phyloP scores from a whole-genome alignment of 2,329 filamentous ascomycete genomes.

The Epichloe gansuensis region DNA sequence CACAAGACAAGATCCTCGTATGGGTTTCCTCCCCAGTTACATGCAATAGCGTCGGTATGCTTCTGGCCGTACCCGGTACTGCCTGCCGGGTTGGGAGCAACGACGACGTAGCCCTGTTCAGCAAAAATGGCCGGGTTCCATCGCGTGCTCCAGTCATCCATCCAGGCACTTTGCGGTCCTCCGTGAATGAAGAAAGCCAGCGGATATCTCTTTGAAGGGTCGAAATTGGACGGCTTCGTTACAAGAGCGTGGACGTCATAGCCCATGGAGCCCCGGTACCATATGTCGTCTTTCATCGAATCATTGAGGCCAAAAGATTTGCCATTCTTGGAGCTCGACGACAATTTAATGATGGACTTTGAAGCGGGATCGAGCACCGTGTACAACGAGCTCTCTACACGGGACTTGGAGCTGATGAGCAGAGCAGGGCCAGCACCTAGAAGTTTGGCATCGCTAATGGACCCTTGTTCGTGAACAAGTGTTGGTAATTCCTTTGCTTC shows the following conservation, averaged over 20 bases:
- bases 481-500: constrained; percentile 36
- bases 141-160: constrained; percentile 63
- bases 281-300: constrained; percentile 54
- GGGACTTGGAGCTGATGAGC: constrained; percentile 54
- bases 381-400: constrained; percentile 63
- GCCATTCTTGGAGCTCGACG: constrained; percentile 54
- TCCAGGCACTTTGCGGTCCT: constrained; percentile 68
- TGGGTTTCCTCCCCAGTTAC: constrained; percentile 75
- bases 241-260: constrained; percentile 59
- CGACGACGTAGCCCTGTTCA: constrained; percentile 75
- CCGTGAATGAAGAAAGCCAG: constrained; percentile 73
- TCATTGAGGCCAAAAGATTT: constrained; percentile 53
- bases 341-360: constrained; percentile 33
- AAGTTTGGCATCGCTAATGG: constrained; percentile 39
- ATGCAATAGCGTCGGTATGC: constrained; percentile 62
- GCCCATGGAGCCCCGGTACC: constrained; percentile 51
- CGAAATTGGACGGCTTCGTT: constrained; percentile 55
- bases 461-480: constrained; percentile 39
- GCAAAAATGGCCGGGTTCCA: constrained; percentile 84
- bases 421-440: constrained; percentile 38
- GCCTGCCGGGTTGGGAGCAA: constrained; percentile 73
- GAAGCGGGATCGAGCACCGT: constrained; percentile 40
- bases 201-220: constrained; percentile 61
- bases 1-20: constrained; percentile 72
- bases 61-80: constrained; percentile 73